A percentile compares a stretch with the other conserved stretches of the same genome.
phyloP scores from a whole-genome alignment of 2,329 filamentous ascomycete species.

The Sclerotinia sclerotiorum region DNA sequence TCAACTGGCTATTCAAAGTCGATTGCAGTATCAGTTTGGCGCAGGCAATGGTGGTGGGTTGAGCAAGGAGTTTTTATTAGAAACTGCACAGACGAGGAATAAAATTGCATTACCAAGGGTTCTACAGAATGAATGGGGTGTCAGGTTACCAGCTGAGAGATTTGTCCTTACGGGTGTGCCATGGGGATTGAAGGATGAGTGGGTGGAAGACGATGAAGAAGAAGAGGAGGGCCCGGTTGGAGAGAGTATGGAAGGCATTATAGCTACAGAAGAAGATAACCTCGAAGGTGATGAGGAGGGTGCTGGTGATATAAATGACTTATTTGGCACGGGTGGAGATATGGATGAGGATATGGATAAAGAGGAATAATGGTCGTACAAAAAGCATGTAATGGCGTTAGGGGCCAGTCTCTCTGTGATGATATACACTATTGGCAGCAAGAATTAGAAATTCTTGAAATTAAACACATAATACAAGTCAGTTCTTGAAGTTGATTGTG shows the following conservation, averaged over 20 bases:
- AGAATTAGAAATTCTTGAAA: neutral
- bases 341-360: slow-evolving; percentile 46
- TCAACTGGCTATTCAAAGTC: slow-evolving; percentile 68
- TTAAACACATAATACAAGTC: neutral
- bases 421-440: slow-evolving; percentile 7
- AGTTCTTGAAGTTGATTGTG: neutral
- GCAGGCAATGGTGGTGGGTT: slow-evolving; percentile 52
- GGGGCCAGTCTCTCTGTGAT: neutral
- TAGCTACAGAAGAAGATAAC: slow-evolving; percentile 42
- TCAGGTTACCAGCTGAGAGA: slow-evolving; percentile 64
- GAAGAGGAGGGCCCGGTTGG: slow-evolving; percentile 41
- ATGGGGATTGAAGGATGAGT: slow-evolving; percentile 63
- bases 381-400: slow-evolving; percentile 26
- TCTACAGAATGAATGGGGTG: slow-evolving; percentile 64
- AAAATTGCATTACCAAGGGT: slow-evolving; percentile 63
- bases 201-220: slow-evolving; percentile 52
- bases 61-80: slow-evolving; percentile 73
- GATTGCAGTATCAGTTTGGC: slow-evolving; percentile 69
- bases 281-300: slow-evolving; percentile 38
- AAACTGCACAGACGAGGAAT: slow-evolving; percentile 72
- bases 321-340: slow-evolving; percentile 38
- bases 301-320: slow-evolving; percentile 23
- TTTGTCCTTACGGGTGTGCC: slow-evolving; percentile 66
- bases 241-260: slow-evolving; percentile 43
- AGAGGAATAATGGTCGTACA: slow-evolving; percentile 40